A percentile compares a stretch with the other conserved stretches of the same genome.
Evolutionary conservation across 306 rosid species (phyloP).

Genomic region (Abrus pulchellus): DNA sequence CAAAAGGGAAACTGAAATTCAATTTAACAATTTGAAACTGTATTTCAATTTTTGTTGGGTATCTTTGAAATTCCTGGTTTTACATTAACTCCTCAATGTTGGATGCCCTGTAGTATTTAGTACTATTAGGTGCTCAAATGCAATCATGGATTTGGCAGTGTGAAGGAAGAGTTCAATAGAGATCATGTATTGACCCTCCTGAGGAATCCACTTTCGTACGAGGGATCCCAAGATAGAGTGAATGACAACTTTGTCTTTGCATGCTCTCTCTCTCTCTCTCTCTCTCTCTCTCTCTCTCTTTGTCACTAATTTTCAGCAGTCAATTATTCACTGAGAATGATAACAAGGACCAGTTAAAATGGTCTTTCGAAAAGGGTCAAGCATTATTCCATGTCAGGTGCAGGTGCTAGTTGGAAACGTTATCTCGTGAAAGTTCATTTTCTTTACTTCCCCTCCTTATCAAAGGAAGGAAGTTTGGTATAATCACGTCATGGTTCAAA

Average conservation of each 20-base stretch:
- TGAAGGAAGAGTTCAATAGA: constrained; percentile 8
- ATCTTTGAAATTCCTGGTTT: neutral
- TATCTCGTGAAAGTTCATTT: constrained; percentile 52
- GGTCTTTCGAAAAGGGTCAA: constrained; percentile 50
- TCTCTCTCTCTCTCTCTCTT: constrained; percentile 14
- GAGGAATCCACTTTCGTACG: constrained; percentile 40
- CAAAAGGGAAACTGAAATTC: neutral
- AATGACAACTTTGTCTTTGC: constrained; percentile 53
- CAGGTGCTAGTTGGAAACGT: constrained; percentile 60
- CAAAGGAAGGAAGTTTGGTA: constrained; percentile 51
- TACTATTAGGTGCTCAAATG: constrained; percentile 25
- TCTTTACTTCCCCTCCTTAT: constrained; percentile 45
- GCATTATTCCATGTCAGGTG: constrained; percentile 64
- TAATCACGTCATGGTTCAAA: constrained; percentile 50
- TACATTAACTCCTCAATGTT: constrained; percentile 12
- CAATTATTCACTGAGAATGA: constrained; percentile 41
- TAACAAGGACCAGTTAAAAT: constrained; percentile 41
- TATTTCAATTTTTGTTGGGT: neutral
- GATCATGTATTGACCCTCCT: constrained; percentile 34
- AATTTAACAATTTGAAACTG: neutral
- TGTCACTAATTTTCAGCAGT: constrained; percentile 44
- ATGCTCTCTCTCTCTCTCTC: constrained; percentile 19
- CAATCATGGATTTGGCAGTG: constrained; percentile 35
- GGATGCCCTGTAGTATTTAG: constrained; percentile 16
- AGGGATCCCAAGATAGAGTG: constrained; percentile 47